A percentile compares a stretch with the other conserved stretches of the same genome.
Conservation (phyloP, 768 basidiomycete genomes). For the Lactarius hengduanensis region DNA sequence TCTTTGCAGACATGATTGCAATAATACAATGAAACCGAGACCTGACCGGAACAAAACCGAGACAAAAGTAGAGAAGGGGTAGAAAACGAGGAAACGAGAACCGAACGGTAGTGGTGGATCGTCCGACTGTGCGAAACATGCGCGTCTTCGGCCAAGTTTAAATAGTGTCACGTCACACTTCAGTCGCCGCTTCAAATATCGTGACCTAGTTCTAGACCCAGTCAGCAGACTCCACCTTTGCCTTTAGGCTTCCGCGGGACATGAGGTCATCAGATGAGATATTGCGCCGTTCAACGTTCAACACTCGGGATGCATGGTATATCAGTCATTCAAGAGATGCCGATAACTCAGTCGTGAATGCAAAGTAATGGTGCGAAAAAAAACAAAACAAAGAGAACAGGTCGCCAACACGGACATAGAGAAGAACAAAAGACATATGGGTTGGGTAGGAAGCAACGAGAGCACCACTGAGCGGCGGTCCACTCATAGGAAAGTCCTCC, state of each 20-base stretch:
- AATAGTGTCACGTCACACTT: conserved; percentile 42
- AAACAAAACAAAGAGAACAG: neutral
- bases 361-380: conserved; percentile 1
- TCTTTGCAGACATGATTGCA: conserved; percentile 71
- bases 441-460: neutral
- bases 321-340: conserved; percentile 3
- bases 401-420: neutral
- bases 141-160: conserved; percentile 34
- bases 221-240: conserved; percentile 17
- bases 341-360: conserved; percentile 19
- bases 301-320: conserved; percentile 1
- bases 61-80: conserved; percentile 26
- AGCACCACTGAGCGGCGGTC: neutral
- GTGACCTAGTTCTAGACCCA: conserved; percentile 29
- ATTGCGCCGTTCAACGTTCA: neutral
- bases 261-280: neutral
- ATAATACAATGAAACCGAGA: conserved; percentile 30
- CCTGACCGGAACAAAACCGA: conserved; percentile 29
- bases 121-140: conserved; percentile 19
- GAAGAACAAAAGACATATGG: neutral
- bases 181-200: conserved; percentile 48
- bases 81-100: conserved; percentile 25
- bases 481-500: conserved; percentile 45
- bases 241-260: conserved; percentile 11
- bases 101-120: conserved; percentile 26